A percentile compares a stretch with the other conserved stretches of the same genome.
These are phyloP conservation scores for Aspergillus chevalieri DNA, from an alignment of 2,329 filamentous ascomycete genomes.

Conservation along the genomic window DNA sequence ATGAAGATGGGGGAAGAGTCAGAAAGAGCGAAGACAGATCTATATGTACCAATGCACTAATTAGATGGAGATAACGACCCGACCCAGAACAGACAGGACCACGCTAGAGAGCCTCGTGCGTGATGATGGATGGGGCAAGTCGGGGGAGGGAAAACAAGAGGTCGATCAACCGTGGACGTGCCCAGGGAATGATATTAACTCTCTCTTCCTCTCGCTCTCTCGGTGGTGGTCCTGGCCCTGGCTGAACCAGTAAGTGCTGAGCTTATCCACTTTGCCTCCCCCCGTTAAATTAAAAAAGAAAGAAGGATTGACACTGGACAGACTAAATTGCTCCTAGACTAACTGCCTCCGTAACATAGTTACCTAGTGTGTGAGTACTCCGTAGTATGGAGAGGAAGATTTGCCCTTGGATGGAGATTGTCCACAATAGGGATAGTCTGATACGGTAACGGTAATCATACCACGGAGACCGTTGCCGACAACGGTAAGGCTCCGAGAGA, in stretches of 20 bases:
- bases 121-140: neutral
- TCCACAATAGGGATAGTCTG: neutral
- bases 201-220: neutral
- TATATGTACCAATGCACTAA: neutral
- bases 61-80: neutral
- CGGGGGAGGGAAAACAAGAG: neutral
- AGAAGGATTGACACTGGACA: too few relatives aligned
- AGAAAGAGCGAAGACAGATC: neutral
- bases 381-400: neutral
- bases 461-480: neutral
- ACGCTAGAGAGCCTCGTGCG: neutral
- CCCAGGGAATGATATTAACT: neutral
- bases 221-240: neutral
- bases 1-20: constrained; percentile 5
- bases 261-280: neutral
- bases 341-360: too few relatives aligned
- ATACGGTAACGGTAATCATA: neutral
- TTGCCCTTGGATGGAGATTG: neutral
- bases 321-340: too few relatives aligned
- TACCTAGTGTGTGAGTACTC: neutral
- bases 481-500: neutral
- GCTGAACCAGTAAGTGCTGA: neutral
- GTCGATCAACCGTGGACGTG: neutral
- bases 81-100: neutral
- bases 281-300: too few relatives aligned